A percentile compares a stretch with the other conserved stretches of the same genome.
phyloP scores from a whole-genome alignment of 441 rosid species.

The Metrosideros polymorpha region DNA sequence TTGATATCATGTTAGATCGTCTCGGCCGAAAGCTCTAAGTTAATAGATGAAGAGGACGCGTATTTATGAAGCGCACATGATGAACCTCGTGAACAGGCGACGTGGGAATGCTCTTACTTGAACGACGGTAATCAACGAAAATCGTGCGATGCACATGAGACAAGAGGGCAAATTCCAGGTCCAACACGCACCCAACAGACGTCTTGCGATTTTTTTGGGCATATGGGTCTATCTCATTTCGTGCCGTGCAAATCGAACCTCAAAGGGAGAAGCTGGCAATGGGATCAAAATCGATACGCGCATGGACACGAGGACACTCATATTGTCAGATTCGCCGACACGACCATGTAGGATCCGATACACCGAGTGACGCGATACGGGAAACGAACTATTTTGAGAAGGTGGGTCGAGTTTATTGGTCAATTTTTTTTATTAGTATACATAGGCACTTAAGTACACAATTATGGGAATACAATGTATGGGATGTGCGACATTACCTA shows the following conservation, averaged over 20 bases:
- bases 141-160: too few species aligned
- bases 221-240: not conserved
- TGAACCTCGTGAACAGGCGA: not conserved
- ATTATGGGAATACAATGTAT: fast-evolving
- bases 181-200: not conserved
- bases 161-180: not conserved
- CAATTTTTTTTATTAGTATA: not conserved
- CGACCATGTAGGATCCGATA: not conserved
- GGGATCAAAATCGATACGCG: fast-evolving
- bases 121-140: too few species aligned
- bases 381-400: not conserved
- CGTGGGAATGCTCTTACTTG: fast-evolving
- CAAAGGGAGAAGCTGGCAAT: fast-evolving
- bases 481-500: not conserved
- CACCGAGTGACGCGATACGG: not conserved
- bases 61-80: fast-evolving
- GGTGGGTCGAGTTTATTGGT: not conserved
- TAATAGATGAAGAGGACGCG: fast-evolving
- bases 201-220: not conserved
- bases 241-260: not conserved
- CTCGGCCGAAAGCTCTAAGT: fast-evolving
- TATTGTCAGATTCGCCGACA: not conserved
- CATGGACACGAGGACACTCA: not conserved
- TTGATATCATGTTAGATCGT: not conserved
- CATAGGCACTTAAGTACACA: not conserved